Base-by-base conservation (phyloP, 805 yeast species). In the Myxozyma nipponensis region DNA sequence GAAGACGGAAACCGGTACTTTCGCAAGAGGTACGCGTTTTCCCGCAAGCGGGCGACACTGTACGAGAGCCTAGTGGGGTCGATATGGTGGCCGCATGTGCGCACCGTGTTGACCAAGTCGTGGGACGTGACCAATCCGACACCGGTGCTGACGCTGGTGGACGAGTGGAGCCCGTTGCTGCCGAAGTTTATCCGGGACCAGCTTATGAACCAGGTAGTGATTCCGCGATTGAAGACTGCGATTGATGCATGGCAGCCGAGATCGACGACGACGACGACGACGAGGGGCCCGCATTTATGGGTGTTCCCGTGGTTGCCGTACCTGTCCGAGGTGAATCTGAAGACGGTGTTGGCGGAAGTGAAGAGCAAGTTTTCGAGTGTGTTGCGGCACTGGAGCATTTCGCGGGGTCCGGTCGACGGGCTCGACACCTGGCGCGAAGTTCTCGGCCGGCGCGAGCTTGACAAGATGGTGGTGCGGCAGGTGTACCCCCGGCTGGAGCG, bases 121-220 rank as follows among this genome's bases (percentile, higher is more conserved):
- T 77, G 81, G 80, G 55, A 68, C 6, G 61, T 68, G 3, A 44
- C 58, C 17, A 67, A 70, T 37, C 75, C 79, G 1, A 68, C 70
- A 41, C 46, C 72, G 10, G 73, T 71, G 1, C 62, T 76, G 4
- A 61, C 69, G 0, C 48, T 74, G 2, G 44, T 77, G 0, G 64
- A 75, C 18, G 72, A 70, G 19, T 75, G 78, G 81, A 65, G 62
- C 22, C 63, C 60, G 1, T 51, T 75, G 1, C 46, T 77, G 2
- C 71, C 75, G 2, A 42, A 42, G 0, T 46, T 53, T 3, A 57
- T 66, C 1, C 57, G 68, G 13, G 58, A 65, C 2, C 61, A 62
- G 39, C 45, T 77, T 13, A 42, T 68, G 2, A 47, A 60, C 4
- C 61, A 59, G 2, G 62, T 64, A 3, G 60, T 81, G 1, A 45